A percentile compares a stretch with the other conserved stretches of the same genome.
Evolutionary conservation across 371 early-diverging fungal genomes (phyloP).

Genomic region (Zychaea mexicana): DNA sequence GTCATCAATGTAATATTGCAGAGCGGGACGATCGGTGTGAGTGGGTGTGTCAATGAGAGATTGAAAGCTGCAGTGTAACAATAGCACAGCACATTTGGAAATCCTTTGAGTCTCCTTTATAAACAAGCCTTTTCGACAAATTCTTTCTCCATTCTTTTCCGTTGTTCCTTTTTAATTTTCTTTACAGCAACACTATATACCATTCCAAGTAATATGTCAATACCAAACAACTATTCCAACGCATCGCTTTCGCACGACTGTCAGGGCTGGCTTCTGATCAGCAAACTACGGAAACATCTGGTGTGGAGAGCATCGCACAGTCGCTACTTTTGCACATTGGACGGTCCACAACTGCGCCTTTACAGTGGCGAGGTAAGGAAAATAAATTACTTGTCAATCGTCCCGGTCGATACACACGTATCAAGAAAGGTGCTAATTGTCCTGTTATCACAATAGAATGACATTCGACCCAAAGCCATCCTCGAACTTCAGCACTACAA

Average conservation of each 20-base stretch:
- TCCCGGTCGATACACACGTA: no score
- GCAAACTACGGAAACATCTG: constrained; percentile 8
- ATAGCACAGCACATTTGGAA: not conserved
- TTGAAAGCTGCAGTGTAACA: constrained; percentile 11
- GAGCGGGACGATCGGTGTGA: not conserved
- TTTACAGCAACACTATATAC: not conserved
- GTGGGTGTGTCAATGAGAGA: no score
- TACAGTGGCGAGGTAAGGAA: constrained; percentile 15
- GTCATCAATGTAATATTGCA: not conserved
- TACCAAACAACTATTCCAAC: constrained; percentile 1
- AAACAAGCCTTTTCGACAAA: not conserved
- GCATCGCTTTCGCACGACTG: constrained; percentile 6
- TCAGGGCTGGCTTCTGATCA: constrained; percentile 11
- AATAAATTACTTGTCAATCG: not conserved
- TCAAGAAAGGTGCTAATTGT: no score
- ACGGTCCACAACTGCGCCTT: constrained; percentile 18
- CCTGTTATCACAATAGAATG: constrained; percentile 8
- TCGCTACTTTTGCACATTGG: constrained; percentile 17
- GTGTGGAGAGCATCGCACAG: constrained; percentile 6
- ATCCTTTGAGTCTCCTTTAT: not conserved
- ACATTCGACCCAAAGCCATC: not conserved
- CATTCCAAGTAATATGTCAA: not conserved
- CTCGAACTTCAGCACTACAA: constrained; percentile 16
- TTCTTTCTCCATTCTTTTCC: not conserved
- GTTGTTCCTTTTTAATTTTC: not conserved